Base-by-base conservation (phyloP, 2,329 filamentous ascomycete genomes). In the Arthrobotrys conoides region DNA sequence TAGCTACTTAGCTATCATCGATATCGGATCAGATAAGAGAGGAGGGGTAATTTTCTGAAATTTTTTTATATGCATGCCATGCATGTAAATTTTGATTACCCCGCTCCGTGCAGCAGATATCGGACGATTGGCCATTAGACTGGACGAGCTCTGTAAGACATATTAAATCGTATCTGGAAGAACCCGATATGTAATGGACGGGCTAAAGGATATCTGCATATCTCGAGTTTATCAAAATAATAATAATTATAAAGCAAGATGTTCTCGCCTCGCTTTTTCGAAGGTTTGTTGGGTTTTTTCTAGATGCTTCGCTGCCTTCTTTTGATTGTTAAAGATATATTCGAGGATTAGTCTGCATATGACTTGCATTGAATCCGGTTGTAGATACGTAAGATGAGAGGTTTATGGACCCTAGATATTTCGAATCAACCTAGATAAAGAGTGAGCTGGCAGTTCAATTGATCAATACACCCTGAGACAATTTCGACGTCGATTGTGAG, bases 61-160 rank as follows among this genome's bases (percentile, higher is more conserved):
- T 24, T 61, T 38, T 59, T 61, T 61, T 61, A 61, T 61, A 61
- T 61, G 57, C 57, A 61, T 27, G 57, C 6, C 36, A 44, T 61
- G 57, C 57, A 61, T 61, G 57, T n/a, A 36, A 44, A 24, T 44
- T 46, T 46, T 61, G 57, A 27, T 61, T 61, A 61, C 57, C 57
- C 57, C 57, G 57, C 57, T 61, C 57, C 57, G 57, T 41, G 57
- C 41, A 44, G 36, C 57, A 61, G 33, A 61, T 61, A 61, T 61
- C 57, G 57, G 57, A 61, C 57, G 57, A 44, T 61, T 61, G 57
- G 33, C 12, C 14, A 3, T 61, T 61, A n/a, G 57, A 44, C 33
- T 38, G 36, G 22, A 16, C 36, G 36, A 61, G 57, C 57, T 44
- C 57, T 61, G 48, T 51, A 20, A 61, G 57, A 61, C 57, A n/a